A percentile compares a stretch with the other conserved stretches of the same genome.
phyloP scores from a whole-genome alignment of 2,329 filamentous ascomycete species.

The Colletotrichum caudatum region DNA sequence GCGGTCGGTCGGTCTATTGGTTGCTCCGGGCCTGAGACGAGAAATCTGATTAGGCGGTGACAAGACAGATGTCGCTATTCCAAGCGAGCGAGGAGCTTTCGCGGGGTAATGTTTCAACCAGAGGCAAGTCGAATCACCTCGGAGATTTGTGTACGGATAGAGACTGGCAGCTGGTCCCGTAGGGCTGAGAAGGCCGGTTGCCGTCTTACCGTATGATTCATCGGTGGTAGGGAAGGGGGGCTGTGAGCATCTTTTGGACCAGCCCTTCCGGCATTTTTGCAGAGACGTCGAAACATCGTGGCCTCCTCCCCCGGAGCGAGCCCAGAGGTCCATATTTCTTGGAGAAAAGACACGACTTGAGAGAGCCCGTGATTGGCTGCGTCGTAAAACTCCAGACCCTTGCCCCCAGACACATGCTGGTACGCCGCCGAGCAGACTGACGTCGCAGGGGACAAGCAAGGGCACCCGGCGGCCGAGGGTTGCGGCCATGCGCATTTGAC shows the following conservation, averaged over 20 bases:
- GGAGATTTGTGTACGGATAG: neutral
- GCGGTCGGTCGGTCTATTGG: too few relatives aligned
- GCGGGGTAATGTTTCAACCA: neutral
- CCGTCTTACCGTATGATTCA: conserved; percentile 12
- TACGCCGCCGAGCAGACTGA: neutral
- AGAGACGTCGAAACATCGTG: conserved; percentile 3
- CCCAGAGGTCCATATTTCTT: neutral
- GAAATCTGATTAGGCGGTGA: neutral
- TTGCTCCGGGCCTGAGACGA: neutral
- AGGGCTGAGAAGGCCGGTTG: conserved; percentile 26
- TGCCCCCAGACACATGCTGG: neutral
- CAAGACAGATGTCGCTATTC: neutral
- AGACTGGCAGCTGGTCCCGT: neutral
- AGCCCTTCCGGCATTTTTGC: conserved; percentile 4
- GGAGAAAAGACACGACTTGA: neutral
- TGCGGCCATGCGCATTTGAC: conserved; percentile 3
- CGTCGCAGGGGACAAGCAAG: conserved; percentile 10
- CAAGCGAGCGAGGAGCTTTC: neutral
- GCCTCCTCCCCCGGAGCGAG: too few relatives aligned
- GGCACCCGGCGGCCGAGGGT: conserved; percentile 17
- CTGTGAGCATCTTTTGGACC: neutral
- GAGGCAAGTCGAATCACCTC: neutral
- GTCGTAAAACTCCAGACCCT: conserved; percentile 23
- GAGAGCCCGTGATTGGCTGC: neutral
- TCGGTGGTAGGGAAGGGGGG: neutral